Conservation (phyloP, 768 basidiomycete species). For the Ramaria sp. region DNA sequence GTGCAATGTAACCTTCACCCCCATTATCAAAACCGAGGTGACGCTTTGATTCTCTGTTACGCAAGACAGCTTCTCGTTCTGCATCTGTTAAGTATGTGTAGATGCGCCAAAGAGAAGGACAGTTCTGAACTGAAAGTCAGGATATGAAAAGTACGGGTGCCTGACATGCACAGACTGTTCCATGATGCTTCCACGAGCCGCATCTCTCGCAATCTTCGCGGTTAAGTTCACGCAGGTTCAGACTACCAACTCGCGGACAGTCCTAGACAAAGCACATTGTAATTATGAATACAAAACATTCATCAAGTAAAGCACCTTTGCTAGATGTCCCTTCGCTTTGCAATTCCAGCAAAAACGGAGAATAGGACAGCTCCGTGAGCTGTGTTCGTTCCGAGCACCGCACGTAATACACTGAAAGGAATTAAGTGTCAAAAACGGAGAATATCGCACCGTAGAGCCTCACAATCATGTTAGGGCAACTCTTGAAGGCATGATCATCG, state of each 20-base stretch:
- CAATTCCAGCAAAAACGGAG: conserved; percentile 73
- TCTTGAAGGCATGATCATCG: conserved; percentile 52
- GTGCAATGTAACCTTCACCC: conserved; percentile 68
- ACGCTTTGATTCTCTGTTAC: conserved; percentile 37
- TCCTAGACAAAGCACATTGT: conserved; percentile 4
- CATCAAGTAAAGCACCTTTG: conserved; percentile 31
- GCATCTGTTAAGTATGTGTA: conserved; percentile 59
- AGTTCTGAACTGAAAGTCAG: conserved; percentile 43
- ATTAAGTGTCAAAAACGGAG: not conserved
- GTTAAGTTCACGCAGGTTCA: conserved; percentile 49
- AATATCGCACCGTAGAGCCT: conserved; percentile 18
- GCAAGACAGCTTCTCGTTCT: conserved; percentile 34
- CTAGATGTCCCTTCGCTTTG: conserved; percentile 78
- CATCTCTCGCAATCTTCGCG: conserved; percentile 58
- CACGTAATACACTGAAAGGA: conserved; percentile 61
- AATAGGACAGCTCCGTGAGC: conserved; percentile 67
- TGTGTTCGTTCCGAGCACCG: conserved; percentile 70
- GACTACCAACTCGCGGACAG: conserved; percentile 17
- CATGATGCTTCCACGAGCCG: conserved; percentile 49
- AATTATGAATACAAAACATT: not conserved
- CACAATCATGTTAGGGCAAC: conserved; percentile 68
- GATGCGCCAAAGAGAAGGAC: conserved; percentile 71
- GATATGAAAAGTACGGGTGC: not conserved
- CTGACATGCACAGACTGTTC: conserved; percentile 35
- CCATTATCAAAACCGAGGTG: conserved; percentile 48